phyloP scores from a whole-genome alignment of 495 filamentous ascomycete genomes.

The Aspergillus asperescens region DNA sequence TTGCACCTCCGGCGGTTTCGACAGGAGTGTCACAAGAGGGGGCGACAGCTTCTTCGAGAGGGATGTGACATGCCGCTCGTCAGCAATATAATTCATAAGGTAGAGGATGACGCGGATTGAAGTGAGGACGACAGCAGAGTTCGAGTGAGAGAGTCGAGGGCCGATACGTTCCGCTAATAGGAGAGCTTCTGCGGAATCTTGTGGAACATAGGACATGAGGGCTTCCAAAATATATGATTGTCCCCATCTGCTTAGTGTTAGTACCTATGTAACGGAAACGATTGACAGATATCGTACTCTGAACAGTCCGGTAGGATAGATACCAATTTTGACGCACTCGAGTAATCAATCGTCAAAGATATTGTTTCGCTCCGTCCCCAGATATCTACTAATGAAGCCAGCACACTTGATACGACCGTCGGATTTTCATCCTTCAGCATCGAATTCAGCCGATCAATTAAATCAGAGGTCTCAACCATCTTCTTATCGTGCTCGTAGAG shows the following conservation, averaged over 20 bases:
- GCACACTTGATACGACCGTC: constrained; percentile 89
- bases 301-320: constrained; percentile 95
- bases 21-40: constrained; percentile 88
- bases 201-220: constrained; percentile 95
- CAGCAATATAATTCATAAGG: constrained; percentile 97
- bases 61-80: constrained; percentile 82
- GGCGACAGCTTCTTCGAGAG: constrained; percentile 92
- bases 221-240: constrained; percentile 98
- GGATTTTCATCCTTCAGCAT: constrained; percentile 95
- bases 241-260: constrained; percentile 72
- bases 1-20: constrained; percentile 95
- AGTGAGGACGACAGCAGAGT: constrained; percentile 93
- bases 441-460: constrained; percentile 86
- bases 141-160: constrained; percentile 89
- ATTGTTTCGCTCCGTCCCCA: constrained; percentile 98
- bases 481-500: constrained; percentile 92
- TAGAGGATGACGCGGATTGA: constrained; percentile 95
- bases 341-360: constrained; percentile 96
- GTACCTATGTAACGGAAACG: not conserved
- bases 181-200: constrained; percentile 79
- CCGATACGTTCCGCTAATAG: constrained; percentile 90
- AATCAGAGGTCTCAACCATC: constrained; percentile 81
- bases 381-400: constrained; percentile 93
- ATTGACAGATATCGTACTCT: constrained; percentile 57
- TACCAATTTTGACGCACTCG: constrained; percentile 94